Percentiles rank a stretch among this genome's conserved stretches.
Evolutionary conservation across 2,329 filamentous ascomycete species (phyloP).

Genomic region (Rhexocercosporidium sp.): DNA sequence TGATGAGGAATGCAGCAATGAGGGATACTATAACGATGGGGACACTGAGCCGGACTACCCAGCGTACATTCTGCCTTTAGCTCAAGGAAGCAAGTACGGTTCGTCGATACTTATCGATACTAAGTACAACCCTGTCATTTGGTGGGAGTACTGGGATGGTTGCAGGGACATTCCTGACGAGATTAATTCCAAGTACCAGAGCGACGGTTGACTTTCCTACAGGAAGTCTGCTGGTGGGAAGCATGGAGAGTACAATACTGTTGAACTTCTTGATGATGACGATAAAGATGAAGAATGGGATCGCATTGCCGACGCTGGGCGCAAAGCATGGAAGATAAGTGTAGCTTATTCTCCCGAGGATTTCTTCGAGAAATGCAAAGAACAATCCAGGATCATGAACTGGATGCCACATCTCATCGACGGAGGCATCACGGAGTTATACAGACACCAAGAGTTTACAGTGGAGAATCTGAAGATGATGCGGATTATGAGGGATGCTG

Average conservation of each 20-base stretch:
- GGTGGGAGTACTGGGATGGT: neutral
- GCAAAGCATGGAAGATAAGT: neutral
- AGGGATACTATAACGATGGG: too few species aligned
- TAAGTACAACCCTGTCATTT: neutral
- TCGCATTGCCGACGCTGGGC: neutral
- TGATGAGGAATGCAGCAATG: too few species aligned
- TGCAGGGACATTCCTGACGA: neutral
- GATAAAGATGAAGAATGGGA: neutral
- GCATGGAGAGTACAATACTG: neutral
- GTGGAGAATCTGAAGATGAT: neutral
- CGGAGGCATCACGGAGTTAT: neutral
- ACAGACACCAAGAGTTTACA: neutral
- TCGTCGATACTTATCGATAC: neutral
- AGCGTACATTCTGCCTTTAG: too few species aligned
- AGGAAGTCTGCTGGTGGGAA: neutral
- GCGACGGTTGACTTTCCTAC: neutral
- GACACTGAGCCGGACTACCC: too few species aligned
- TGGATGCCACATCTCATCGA: neutral
- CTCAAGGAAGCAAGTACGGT: neutral
- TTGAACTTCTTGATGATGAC: neutral
- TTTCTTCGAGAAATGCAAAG: slow-evolving; percentile 1
- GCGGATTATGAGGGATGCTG: neutral
- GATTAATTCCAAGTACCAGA: neutral
- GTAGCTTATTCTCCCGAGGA: neutral
- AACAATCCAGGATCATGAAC: neutral